Evolutionary conservation across 306 rosid genomes (phyloP).

Genomic region (Carpinus fangiana): DNA sequence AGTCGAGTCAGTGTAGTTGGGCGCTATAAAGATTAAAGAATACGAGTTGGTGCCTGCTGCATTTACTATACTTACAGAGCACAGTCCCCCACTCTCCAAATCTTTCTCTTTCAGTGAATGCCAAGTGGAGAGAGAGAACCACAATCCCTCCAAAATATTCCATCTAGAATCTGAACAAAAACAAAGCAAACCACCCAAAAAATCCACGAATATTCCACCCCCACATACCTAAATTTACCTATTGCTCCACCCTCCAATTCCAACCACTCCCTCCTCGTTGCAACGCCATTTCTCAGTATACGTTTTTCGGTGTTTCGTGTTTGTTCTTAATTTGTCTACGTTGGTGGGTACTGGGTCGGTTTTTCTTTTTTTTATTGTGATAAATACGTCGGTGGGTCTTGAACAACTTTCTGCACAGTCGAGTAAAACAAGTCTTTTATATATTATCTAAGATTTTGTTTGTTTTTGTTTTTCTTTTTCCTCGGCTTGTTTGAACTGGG

Average conservation of each 20-base stretch:
- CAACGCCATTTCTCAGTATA: conserved; percentile 28
- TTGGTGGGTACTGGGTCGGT: conserved; percentile 33
- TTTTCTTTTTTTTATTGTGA: background rate
- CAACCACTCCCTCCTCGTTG: conserved; percentile 36
- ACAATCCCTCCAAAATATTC: conserved; percentile 19
- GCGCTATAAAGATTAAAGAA: background rate
- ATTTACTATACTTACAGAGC: background rate
- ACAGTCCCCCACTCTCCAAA: background rate
- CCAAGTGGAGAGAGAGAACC: conserved; percentile 29
- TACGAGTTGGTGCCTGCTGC: conserved; percentile 28
- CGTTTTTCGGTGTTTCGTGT: conserved; percentile 42
- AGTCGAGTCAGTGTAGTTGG: background rate
- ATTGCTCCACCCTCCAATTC: conserved; percentile 21
- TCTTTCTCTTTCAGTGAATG: background rate
- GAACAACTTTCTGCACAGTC: conserved; percentile 17
- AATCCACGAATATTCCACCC: conserved; percentile 19
- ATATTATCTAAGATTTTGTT: background rate
- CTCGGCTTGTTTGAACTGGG: conserved; percentile 39
- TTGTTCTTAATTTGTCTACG: conserved; percentile 58
- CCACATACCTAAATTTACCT: conserved; percentile 24
- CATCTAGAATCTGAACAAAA: conserved; percentile 22
- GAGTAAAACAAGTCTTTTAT: background rate
- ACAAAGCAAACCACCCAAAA: conserved; percentile 11
- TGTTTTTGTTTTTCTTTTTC: conserved; percentile 15
- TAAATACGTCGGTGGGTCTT: conserved; percentile 44